Conservation (phyloP, 75 land plant genomes). For the Gnetum montanum region DNA sequence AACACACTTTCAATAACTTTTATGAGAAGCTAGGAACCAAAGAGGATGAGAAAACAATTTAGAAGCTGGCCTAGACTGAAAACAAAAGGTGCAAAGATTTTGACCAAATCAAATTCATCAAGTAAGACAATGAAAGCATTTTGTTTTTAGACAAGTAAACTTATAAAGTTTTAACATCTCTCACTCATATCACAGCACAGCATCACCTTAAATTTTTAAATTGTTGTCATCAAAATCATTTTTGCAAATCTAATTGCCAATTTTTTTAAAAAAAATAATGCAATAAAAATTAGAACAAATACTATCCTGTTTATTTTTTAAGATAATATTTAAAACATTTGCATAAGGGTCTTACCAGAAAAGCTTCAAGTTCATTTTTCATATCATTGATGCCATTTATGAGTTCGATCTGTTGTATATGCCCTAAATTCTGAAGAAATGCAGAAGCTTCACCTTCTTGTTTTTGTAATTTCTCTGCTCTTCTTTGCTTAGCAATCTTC, state of each 20-base stretch:
- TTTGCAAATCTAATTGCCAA: not conserved
- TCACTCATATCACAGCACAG: not conserved
- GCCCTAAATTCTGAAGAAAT: constrained; percentile 64
- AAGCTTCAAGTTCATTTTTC: constrained; percentile 57
- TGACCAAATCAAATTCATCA: too few relatives aligned
- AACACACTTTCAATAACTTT: too few relatives aligned
- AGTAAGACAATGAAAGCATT: too few relatives aligned
- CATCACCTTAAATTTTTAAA: not conserved
- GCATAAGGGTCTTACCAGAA: constrained; percentile 42
- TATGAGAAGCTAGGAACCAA: too few relatives aligned
- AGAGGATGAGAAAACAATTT: too few relatives aligned
- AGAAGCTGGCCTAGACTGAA: too few relatives aligned
- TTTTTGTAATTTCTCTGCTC: constrained; percentile 67
- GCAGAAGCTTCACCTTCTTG: constrained; percentile 50
- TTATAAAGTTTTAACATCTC: not conserved
- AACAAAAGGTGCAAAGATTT: too few relatives aligned
- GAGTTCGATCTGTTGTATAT: constrained; percentile 75
- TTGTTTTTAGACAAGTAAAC: too few relatives aligned
- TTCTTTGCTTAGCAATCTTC: constrained; percentile 66
- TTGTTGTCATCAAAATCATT: too few relatives aligned
- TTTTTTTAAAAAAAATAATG: not conserved
- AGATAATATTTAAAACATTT: too few relatives aligned
- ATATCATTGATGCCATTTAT: constrained; percentile 85
- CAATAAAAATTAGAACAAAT: not conserved
- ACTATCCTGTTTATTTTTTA: not conserved